Evolutionary conservation across 768 basidiomycete species (phyloP).

Genomic region (Nevesoporus exiguus): DNA sequence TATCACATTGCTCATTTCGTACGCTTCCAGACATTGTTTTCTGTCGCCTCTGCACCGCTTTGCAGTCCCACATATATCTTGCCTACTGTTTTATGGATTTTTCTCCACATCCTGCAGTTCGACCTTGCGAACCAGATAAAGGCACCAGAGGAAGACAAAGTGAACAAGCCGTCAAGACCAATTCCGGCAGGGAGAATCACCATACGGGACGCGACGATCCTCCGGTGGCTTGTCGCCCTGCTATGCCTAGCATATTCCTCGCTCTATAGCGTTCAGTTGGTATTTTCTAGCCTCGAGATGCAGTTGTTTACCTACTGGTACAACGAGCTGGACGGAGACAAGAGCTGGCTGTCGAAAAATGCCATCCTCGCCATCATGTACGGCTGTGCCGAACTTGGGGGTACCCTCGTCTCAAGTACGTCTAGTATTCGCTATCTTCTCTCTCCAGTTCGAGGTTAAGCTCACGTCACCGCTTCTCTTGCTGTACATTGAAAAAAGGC

Average conservation of each 20-base stretch:
- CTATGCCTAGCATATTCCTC: slow-evolving; percentile 36
- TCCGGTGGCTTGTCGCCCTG: slow-evolving; percentile 37
- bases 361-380: slow-evolving; percentile 38
- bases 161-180: slow-evolving; percentile 45
- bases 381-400: slow-evolving; percentile 39
- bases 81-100: slow-evolving; percentile 41
- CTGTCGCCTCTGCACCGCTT: slow-evolving; percentile 33
- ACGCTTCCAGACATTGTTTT: slow-evolving; percentile 30
- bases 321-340: slow-evolving; percentile 38
- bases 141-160: slow-evolving; percentile 39
- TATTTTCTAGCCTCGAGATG: slow-evolving; percentile 34
- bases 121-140: slow-evolving; percentile 44
- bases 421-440: not conserved
- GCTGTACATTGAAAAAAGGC: not conserved
- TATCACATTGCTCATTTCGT: not conserved
- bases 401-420: slow-evolving; percentile 38
- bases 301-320: slow-evolving; percentile 35
- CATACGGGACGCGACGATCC: slow-evolving; percentile 29
- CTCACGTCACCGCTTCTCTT: too few species aligned
- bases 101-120: slow-evolving; percentile 44
- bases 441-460: not conserved
- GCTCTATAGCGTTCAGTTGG: slow-evolving; percentile 30
- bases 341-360: slow-evolving; percentile 39
- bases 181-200: slow-evolving; percentile 43
- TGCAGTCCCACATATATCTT: slow-evolving; percentile 13